These are phyloP conservation scores for Xylaria acuta DNA, from an alignment of 495 filamentous ascomycete species.

Conservation along the genomic window DNA sequence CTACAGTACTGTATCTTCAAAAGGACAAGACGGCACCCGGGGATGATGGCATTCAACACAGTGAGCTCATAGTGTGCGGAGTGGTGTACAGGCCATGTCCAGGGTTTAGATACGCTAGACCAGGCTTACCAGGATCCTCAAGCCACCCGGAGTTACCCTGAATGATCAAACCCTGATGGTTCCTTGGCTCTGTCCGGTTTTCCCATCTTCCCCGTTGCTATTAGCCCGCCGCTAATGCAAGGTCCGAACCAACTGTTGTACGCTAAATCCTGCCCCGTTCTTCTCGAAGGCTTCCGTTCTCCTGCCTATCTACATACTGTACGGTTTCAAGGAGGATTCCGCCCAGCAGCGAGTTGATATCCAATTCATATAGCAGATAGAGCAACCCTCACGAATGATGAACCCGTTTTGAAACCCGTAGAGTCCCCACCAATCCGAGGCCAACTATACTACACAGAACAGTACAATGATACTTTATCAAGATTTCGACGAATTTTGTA, in stretches of 20 bases:
- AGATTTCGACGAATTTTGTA: conserved; percentile 8
- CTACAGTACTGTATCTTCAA: too few species aligned
- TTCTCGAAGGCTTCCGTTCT: conserved; percentile 26
- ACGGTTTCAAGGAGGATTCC: conserved; percentile 6
- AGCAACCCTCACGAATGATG: background rate
- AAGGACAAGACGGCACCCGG: background rate
- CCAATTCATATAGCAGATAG: background rate
- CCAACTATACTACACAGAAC: background rate
- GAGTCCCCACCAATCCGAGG: background rate
- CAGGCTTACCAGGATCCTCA: conserved; percentile 19
- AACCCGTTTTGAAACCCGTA: background rate
- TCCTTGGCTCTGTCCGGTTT: conserved; percentile 7
- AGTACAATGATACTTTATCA: conserved; percentile 3
- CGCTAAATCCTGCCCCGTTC: conserved; percentile 17
- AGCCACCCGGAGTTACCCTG: conserved; percentile 24
- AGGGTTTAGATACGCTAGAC: background rate
- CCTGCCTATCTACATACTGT: conserved; percentile 7
- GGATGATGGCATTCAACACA: background rate
- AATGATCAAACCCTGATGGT: conserved; percentile 10
- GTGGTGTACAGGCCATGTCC: background rate
- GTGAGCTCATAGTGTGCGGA: conserved; percentile 7
- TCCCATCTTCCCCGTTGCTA: conserved; percentile 23
- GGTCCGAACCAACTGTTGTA: conserved; percentile 25
- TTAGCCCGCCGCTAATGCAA: conserved; percentile 28
- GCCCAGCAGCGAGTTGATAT: background rate